A percentile compares a stretch with the other conserved stretches of the same genome.
Evolutionary conservation across 129 eudicot genomes (phyloP).

Genomic region (Lactuca saligna): DNA sequence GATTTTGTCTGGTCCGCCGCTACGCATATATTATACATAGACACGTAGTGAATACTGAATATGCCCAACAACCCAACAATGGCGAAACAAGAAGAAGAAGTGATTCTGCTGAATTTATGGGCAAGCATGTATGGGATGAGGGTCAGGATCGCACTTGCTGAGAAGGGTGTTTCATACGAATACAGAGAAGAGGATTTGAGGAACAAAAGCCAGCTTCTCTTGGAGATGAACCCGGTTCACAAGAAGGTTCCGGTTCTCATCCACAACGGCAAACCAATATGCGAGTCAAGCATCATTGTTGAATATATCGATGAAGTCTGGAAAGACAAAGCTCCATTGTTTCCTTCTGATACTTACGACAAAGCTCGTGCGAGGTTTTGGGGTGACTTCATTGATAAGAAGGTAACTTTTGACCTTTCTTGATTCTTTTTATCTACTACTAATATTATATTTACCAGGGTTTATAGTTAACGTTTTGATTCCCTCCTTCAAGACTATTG

Average conservation of each 20-base stretch:
- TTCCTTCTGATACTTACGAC: conserved; percentile 3
- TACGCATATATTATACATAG: background rate
- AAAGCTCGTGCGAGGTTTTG: conserved; percentile 21
- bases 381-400: conserved; percentile 18
- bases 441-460: background rate
- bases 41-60: background rate
- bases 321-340: conserved; percentile 4
- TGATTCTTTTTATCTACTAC: too few species aligned
- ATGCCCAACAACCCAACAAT: background rate
- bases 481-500: background rate
- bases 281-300: conserved; percentile 6
- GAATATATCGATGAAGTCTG: conserved; percentile 13
- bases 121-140: background rate
- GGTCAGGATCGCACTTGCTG: background rate
- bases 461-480: background rate
- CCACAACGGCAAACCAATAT: background rate
- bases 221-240: background rate
- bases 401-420: conserved; percentile 31
- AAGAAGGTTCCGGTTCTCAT: background rate
- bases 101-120: background rate
- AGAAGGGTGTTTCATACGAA: background rate
- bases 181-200: background rate
- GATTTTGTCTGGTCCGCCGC: too few species aligned
- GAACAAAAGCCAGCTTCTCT: background rate
- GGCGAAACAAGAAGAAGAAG: background rate